phyloP scores from a whole-genome alignment of 2,329 filamentous ascomycete species.

The Drechslerella dactyloides region DNA sequence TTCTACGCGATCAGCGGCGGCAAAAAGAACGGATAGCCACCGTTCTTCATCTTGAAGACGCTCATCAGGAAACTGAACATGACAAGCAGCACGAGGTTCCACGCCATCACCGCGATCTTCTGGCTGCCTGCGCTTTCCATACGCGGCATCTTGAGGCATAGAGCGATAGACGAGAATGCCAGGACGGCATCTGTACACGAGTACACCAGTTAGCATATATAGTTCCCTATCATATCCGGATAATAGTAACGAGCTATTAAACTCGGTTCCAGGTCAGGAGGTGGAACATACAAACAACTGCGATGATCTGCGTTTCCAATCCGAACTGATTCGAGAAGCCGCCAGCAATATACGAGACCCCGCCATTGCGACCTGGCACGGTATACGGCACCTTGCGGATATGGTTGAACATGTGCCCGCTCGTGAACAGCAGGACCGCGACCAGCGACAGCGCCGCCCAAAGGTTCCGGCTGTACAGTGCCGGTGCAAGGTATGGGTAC shows the following conservation, averaged over 20 bases:
- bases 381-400: constrained; percentile 96
- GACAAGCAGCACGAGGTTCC: constrained; percentile 76
- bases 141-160: constrained; percentile 90
- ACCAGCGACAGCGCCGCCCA: constrained; percentile 93
- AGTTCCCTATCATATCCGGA: constrained; percentile 15
- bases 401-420: constrained; percentile 99
- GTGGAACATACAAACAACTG: constrained; percentile 79
- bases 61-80: constrained; percentile 95
- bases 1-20: constrained; percentile 73
- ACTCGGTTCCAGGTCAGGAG: too few species aligned
- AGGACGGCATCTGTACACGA: constrained; percentile 71
- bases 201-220: constrained; percentile 11
- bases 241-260: constrained; percentile 14
- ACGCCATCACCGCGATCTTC: constrained; percentile 79
- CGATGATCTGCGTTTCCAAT: constrained; percentile 92
- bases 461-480: constrained; percentile 87
- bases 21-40: constrained; percentile 89
- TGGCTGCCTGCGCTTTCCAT: constrained; percentile 78
- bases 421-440: constrained; percentile 87
- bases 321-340: constrained; percentile 95
- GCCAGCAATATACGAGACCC: constrained; percentile 84
- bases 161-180: constrained; percentile 86
- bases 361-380: constrained; percentile 79
- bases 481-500: constrained; percentile 77
- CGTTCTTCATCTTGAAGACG: constrained; percentile 92